phyloP scores from a whole-genome alignment of 352 stramenopile genomes.

The Phytophthora brassicae region DNA sequence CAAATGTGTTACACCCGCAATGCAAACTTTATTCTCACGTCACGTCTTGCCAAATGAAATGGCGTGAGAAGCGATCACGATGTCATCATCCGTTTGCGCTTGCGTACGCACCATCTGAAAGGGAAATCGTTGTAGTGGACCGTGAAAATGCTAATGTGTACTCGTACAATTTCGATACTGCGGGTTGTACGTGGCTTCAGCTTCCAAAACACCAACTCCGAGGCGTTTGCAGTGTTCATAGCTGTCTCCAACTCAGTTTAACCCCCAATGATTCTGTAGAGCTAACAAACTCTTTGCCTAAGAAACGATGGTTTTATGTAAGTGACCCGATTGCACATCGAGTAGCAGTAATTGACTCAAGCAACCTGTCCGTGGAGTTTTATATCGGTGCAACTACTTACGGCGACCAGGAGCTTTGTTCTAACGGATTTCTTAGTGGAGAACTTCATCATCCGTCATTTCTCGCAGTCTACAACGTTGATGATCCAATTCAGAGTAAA shows the following conservation, averaged over 20 bases:
- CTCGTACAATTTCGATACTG: conserved; percentile 56
- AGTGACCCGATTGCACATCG: conserved; percentile 62
- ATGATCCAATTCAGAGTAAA: too few species aligned
- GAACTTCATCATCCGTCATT: conserved; percentile 57
- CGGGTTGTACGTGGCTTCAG: conserved; percentile 40
- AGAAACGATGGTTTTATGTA: conserved; percentile 36
- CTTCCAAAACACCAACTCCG: conserved; percentile 16
- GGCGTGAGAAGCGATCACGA: conserved; percentile 27
- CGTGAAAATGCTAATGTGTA: conserved; percentile 51
- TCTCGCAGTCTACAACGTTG: conserved; percentile 30
- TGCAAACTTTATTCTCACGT: conserved; percentile 39
- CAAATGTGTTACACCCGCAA: conserved; percentile 45
- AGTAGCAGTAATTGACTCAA: conserved; percentile 42
- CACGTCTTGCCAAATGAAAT: conserved; percentile 30
- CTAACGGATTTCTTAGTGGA: conserved; percentile 47
- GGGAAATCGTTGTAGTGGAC: conserved; percentile 51
- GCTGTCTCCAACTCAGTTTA: conserved; percentile 28
- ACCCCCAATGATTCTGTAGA: conserved; percentile 5
- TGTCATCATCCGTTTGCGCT: conserved; percentile 56
- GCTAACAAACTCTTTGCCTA: neutral
- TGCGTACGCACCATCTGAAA: conserved; percentile 32
- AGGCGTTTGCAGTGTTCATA: conserved; percentile 38
- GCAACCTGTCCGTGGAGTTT: conserved; percentile 24
- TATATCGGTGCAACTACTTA: conserved; percentile 65
- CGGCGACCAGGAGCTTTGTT: conserved; percentile 45